Evolutionary conservation across 805 yeast genomes (phyloP), one percentile per base, ranked within the genome.

Genomic region (Lachancea sp.): DNA sequence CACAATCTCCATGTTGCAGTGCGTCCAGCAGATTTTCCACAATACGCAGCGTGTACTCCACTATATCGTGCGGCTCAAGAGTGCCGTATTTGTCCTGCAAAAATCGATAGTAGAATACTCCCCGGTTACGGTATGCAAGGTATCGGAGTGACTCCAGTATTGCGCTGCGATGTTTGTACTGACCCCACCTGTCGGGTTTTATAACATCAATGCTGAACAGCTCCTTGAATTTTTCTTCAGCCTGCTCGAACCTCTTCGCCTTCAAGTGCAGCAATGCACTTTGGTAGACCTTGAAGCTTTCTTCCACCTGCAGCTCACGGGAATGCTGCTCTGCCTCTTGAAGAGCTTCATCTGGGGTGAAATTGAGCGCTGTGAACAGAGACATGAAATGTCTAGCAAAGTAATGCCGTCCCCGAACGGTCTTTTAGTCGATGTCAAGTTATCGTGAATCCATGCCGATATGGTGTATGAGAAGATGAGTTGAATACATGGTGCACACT

Each of bases 271-370:
- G 62, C 36, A 93, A 68, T 0, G 96, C 96, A 17, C 66, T 64
- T 54, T 87, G 87, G 59, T 84, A 88, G 11, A 81, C 65, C 52
- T 78, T 79, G 60, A 84, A 82, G 3, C 95, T 93, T 57, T 85
- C 85, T 62, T 93, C 98, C 17, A 78, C 77, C 56, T 91, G 97
- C 19, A 91, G 69, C 60, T 93, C 99, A 39, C 96, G 71, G 1
- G 97, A 84, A 57, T 89, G 95, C 51, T 88, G 91, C 51, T 90
- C 96, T 29, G 82, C 84, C 51, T 86, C 91, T 30, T 77, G 69
- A 16, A 65, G 66, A 4, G 75, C 65, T 41, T 84, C 86, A 57
- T 85, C 95, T 46, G 84, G 91, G 34, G 76, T 76, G 38, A 82
- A 66, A 57, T 91, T 91, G 36, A 90, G 72, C 1, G 98, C 95